Base-by-base conservation (phyloP, 2,329 filamentous ascomycete genomes). In the Diaporthe eres region DNA sequence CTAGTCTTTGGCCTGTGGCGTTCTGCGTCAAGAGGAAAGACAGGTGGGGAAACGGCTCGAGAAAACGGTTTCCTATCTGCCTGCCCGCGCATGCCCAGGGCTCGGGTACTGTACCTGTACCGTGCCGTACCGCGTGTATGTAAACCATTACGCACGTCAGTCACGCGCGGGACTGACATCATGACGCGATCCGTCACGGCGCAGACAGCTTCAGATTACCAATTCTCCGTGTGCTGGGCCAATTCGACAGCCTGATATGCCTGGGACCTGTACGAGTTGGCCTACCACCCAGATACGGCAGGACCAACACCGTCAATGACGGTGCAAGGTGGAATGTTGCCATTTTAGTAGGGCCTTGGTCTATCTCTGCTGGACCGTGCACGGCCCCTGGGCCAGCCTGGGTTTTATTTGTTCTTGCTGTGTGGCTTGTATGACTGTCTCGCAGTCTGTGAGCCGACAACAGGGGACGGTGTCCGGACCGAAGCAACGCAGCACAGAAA, bases 81-180 rank as follows among this genome's bases (percentile, higher is more conserved):
- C 49, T 28, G 51, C 51, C n/a, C 51, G 28, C 3, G 42, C 42
- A 31, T 34, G 42, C 61, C 57, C 34, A 60, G 57, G 49, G 49
- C 22, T 53, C 49, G 49, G 49, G 34, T 44, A 25, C 34, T 42
- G 34, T 42, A 42, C 58, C 15, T 31, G 22, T 10, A 13, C 44
- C 28, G 25, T 49, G 13, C 60, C 15, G 25, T 47, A 34, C 34
- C 34, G 34, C 34, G 22, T 22, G 42, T 65, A 12, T 12, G 31
- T 42, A 60, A 4, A 22, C 8, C 44, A 57, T 31, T 55, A 17
- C 22, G 49, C 58, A 73, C 58, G 58, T 73, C 58, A 73, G 37
- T 53, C 58, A 61, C 28, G 71, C 57, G 28, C 25, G 19, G 34
- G 25, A 39, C 58, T 73, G 47, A 73, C 71, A 73, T 73, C 58